phyloP scores from a whole-genome alignment of 176 grass and related monocot genomes.

The Eleusine coracana region DNA sequence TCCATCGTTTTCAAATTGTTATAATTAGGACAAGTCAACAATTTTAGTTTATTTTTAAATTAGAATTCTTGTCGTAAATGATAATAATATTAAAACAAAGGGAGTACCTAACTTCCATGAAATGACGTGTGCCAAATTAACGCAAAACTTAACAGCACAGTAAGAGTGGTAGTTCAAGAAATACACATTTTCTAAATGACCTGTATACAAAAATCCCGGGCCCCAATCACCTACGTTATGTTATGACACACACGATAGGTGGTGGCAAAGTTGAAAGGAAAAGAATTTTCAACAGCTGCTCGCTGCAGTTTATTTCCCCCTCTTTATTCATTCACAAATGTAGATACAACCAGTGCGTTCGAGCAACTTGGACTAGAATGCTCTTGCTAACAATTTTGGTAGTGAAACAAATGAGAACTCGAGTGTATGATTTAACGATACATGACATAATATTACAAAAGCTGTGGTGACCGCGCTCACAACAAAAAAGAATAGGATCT shows the following conservation, averaged over 20 bases:
- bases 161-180: not conserved
- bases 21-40: too few species aligned
- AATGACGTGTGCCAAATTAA: not conserved
- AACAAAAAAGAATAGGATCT: conserved; percentile 58
- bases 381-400: conserved; percentile 45
- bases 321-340: conserved; percentile 59
- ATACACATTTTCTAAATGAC: too few species aligned
- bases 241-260: not conserved
- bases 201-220: not conserved
- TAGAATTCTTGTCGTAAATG: too few species aligned
- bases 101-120: not conserved
- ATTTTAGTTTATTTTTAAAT: too few species aligned
- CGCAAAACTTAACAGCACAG: not conserved
- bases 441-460: conserved; percentile 57
- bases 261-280: not conserved
- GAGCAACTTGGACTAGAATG: conserved; percentile 46
- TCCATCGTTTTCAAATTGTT: too few species aligned
- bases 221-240: not conserved
- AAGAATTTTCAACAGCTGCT: not conserved
- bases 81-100: too few species aligned
- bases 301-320: conserved; percentile 43
- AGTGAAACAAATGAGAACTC: conserved; percentile 31
- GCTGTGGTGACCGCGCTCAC: conserved; percentile 32
- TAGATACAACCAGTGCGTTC: conserved; percentile 52
- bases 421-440: conserved; percentile 36